Evolutionary conservation across 768 basidiomycete species (phyloP).

Genomic region (Tulasnella sp.): DNA sequence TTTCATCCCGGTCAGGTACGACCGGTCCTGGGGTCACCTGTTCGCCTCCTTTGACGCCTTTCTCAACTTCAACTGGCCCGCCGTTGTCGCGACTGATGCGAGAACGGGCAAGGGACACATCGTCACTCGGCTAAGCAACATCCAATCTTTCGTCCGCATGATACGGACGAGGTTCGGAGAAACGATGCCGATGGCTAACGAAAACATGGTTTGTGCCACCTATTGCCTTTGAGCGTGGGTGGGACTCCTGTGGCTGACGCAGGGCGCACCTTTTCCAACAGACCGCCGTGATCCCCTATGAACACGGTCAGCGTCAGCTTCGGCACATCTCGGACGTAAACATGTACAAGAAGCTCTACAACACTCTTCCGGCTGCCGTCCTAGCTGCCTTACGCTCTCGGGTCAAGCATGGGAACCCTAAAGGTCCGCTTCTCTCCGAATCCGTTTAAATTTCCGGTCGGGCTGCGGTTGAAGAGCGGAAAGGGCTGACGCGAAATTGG

Average conservation of each 20-base stretch:
- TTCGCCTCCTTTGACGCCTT: conserved; percentile 79
- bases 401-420: conserved; percentile 62
- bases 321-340: conserved; percentile 65
- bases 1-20: conserved; percentile 54
- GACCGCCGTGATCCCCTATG: conserved; percentile 55
- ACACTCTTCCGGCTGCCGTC: conserved; percentile 65
- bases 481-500: neutral
- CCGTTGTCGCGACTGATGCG: conserved; percentile 68
- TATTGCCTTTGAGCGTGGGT: neutral
- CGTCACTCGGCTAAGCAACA: conserved; percentile 67
- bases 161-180: conserved; percentile 81
- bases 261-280: neutral
- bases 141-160: conserved; percentile 78
- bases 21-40: conserved; percentile 72
- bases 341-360: conserved; percentile 64
- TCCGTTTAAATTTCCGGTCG: neutral
- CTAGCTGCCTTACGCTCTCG: conserved; percentile 63
- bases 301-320: conserved; percentile 61
- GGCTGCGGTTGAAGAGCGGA: neutral
- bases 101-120: conserved; percentile 72
- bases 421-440: conserved; percentile 30
- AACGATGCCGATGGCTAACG: conserved; percentile 58
- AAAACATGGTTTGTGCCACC: conserved; percentile 56
- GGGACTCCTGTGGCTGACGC: neutral
- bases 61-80: conserved; percentile 78